Evolutionary conservation across 495 filamentous ascomycete species (phyloP).

Genomic region (Penicillium argentinense): DNA sequence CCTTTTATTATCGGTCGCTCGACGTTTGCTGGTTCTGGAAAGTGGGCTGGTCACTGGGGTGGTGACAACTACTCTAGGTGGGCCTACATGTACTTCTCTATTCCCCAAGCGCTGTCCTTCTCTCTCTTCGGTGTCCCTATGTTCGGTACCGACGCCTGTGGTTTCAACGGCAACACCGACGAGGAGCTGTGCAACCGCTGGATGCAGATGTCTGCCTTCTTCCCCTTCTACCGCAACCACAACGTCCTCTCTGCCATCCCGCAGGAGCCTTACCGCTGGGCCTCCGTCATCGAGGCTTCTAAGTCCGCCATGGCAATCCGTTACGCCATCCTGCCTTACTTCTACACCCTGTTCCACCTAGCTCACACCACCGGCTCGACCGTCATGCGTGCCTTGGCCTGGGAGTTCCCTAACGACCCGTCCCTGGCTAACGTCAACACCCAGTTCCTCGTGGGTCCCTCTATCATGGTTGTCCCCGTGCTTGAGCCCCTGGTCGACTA

Average conservation of each 20-base stretch:
- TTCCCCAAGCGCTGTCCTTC: slow-evolving; percentile 78
- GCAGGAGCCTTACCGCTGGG: slow-evolving; percentile 80
- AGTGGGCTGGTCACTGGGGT: slow-evolving; percentile 84
- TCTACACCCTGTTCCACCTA: slow-evolving; percentile 76
- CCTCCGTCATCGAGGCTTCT: slow-evolving; percentile 63
- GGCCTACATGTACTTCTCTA: slow-evolving; percentile 72
- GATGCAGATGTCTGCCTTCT: slow-evolving; percentile 86
- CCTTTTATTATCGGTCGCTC: slow-evolving; percentile 87
- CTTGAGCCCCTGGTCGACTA: slow-evolving; percentile 62
- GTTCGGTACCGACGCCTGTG: slow-evolving; percentile 84
- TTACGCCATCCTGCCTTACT: slow-evolving; percentile 72
- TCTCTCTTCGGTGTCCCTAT: slow-evolving; percentile 83
- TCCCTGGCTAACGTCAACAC: slow-evolving; percentile 64
- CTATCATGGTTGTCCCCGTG: slow-evolving; percentile 71
- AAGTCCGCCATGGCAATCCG: slow-evolving; percentile 71
- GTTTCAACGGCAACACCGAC: slow-evolving; percentile 70
- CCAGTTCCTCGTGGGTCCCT: slow-evolving; percentile 76
- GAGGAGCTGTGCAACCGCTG: slow-evolving; percentile 79
- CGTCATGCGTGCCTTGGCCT: slow-evolving; percentile 77
- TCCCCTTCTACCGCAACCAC: slow-evolving; percentile 88
- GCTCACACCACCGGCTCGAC: slow-evolving; percentile 69
- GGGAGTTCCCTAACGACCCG: slow-evolving; percentile 82
- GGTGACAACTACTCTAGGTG: slow-evolving; percentile 76
- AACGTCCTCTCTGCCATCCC: slow-evolving; percentile 60
- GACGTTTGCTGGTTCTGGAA: slow-evolving; percentile 79